These are phyloP conservation scores for Malus orientalis DNA, from an alignment of 306 rosid genomes.

Conservation along the genomic window DNA sequence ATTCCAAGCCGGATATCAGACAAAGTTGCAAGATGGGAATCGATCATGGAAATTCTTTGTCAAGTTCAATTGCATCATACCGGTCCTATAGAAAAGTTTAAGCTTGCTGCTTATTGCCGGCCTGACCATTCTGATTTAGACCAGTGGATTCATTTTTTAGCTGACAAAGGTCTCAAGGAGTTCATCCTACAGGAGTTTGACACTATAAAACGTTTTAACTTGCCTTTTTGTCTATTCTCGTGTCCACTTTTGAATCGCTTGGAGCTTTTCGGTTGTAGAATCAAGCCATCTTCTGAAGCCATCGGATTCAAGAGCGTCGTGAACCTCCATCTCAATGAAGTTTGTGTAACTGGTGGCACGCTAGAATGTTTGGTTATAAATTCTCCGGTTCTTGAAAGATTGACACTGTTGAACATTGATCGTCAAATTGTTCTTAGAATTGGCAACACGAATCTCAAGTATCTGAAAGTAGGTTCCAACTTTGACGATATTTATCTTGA, in stretches of 20 bases:
- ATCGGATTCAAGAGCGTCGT: constrained; percentile 7
- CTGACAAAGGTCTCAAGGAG: constrained; percentile 17
- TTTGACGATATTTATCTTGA: constrained; percentile 4
- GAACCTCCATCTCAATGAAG: constrained; percentile 11
- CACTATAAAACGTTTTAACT: background rate
- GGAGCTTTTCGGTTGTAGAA: constrained; percentile 12
- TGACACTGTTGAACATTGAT: constrained; percentile 6
- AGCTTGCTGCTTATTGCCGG: constrained; percentile 16
- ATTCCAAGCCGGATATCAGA: constrained; percentile 2
- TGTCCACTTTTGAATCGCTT: constrained; percentile 10
- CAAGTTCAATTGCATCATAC: constrained; percentile 5
- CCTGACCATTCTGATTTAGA: constrained; percentile 8
- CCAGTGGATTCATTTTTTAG: constrained; percentile 17
- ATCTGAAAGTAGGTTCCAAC: constrained; percentile 17
- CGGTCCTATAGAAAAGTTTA: constrained; percentile 21
- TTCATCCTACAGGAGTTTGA: constrained; percentile 11
- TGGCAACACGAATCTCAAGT: constrained; percentile 9
- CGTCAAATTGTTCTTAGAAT: background rate
- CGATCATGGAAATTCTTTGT: constrained; percentile 4
- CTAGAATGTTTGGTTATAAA: constrained; percentile 7
- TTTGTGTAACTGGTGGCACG: background rate
- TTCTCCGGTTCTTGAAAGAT: constrained; percentile 19
- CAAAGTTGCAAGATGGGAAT: constrained; percentile 15
- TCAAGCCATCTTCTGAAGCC: constrained; percentile 5
- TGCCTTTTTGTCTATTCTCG: constrained; percentile 6